phyloP scores from a whole-genome alignment of 345 rosid genomes.

The Cardiospermum halicacabum region DNA sequence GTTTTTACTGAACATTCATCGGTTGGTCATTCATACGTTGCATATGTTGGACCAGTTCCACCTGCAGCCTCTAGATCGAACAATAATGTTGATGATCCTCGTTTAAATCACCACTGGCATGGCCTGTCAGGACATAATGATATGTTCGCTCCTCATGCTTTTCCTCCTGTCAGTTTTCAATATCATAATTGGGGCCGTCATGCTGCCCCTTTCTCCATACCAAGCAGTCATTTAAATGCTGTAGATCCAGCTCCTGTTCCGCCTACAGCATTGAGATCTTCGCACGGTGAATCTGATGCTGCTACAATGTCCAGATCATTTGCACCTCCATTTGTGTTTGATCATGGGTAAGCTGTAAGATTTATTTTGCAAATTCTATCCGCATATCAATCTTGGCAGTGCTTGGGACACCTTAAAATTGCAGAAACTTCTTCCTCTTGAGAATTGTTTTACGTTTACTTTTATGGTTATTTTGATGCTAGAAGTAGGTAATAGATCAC shows the following conservation, averaged over 20 bases:
- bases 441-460: neutral
- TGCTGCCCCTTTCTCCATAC: slow-evolving; percentile 36
- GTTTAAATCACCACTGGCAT: slow-evolving; percentile 47
- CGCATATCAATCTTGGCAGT: neutral
- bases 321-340: slow-evolving; percentile 39
- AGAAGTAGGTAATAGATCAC: neutral
- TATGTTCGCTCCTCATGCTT: slow-evolving; percentile 40
- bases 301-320: slow-evolving; percentile 28
- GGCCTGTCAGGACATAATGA: slow-evolving; percentile 38
- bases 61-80: slow-evolving; percentile 34
- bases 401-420: neutral
- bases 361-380: neutral
- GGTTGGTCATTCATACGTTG: slow-evolving; percentile 51
- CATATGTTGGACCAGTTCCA: slow-evolving; percentile 47
- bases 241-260: slow-evolving; percentile 42
- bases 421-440: neutral
- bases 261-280: slow-evolving; percentile 32
- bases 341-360: slow-evolving; percentile 44
- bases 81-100: slow-evolving; percentile 36
- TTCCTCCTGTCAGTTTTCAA: slow-evolving; percentile 44
- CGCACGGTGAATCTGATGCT: slow-evolving; percentile 37
- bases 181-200: slow-evolving; percentile 41
- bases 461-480: neutral
- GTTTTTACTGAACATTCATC: slow-evolving; percentile 39
- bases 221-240: slow-evolving; percentile 33